Base-by-base conservation (phyloP, 169 alveolate species). In the Babesia bigemina region DNA sequence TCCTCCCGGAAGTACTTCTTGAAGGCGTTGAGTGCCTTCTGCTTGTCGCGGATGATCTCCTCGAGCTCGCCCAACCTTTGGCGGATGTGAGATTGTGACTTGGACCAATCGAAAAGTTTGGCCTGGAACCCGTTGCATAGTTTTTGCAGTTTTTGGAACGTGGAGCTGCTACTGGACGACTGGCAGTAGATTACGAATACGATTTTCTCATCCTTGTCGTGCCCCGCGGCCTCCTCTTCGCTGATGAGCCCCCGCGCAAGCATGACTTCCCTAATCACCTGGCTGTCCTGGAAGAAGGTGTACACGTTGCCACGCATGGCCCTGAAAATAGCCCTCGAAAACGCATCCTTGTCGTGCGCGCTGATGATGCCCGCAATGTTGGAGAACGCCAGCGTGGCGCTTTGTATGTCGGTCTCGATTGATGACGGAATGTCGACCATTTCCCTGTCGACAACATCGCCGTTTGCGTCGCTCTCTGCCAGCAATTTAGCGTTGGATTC, bases 281-380 rank as follows among this genome's bases (percentile, higher is more conserved):
- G 93, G 22, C 95, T 93, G 50, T 96, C 96, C 67, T 91, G 93
- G 67, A 97, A 94, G 58, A 87, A 88, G 26, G 97, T 91, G 87
- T 95, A 92, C 36, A 98, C 97, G 63, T 97, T 98, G 4, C 99
- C 99, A 62, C 99, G 86, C 63, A 99, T 95, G 0, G 98, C 95
- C 79, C 99, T 93, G 90, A 97, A 97, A 8, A 98, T 86, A 56
- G 98, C 93, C 67, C 98, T 91, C 57, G 98, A 94, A 81, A 97
- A 96, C 55, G 96, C 93, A 63, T 86, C 92, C 72, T 95, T 90
- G 62, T 96, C 98, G 47, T 88, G 95, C 44, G 92, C 91, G 29
- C 93, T 88, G 42, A 97, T 92, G 10, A 97, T 95, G 0, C 99
- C 99, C 22, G 97, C 94, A 47, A 95, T 87, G 66, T 89, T 92